Percentiles rank a stretch among this genome's conserved stretches.
phyloP scores from a whole-genome alignment of 176 grass and related monocot species.

The Oryza glumipatula region DNA sequence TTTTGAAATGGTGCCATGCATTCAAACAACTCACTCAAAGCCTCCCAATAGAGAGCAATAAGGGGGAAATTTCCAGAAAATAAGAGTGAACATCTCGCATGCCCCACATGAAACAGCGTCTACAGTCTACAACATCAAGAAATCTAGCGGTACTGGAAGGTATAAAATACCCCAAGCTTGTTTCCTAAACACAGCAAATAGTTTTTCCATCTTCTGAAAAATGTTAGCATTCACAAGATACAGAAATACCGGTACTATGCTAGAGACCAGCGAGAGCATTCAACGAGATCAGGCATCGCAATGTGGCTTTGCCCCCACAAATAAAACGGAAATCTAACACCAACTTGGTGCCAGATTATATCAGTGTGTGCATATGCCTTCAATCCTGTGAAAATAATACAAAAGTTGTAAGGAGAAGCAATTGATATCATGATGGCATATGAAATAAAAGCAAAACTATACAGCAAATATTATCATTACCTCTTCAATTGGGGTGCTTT shows the following conservation, averaged over 20 bases:
- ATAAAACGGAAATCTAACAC: slow-evolving; percentile 21
- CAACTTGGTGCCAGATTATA: not conserved
- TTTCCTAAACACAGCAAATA: not conserved
- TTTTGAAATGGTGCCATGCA: too few species aligned
- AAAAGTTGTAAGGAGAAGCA: not conserved
- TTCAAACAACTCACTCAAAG: not conserved
- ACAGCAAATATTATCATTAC: slow-evolving; percentile 25
- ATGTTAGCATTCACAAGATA: slow-evolving; percentile 43
- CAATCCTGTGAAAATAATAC: slow-evolving; percentile 39
- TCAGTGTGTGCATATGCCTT: not conserved
- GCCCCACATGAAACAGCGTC: not conserved
- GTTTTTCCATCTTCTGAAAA: slow-evolving; percentile 29
- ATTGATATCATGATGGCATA: not conserved
- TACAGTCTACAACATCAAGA: slow-evolving; percentile 33
- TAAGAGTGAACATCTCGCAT: not conserved
- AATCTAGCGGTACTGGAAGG: not conserved
- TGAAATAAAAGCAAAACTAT: not conserved
- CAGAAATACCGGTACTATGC: slow-evolving; percentile 18
- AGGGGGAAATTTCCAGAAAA: not conserved
- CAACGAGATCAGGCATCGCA: not conserved
- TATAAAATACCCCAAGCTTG: not conserved
- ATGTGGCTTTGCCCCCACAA: not conserved
- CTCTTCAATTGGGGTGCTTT: slow-evolving; percentile 60
- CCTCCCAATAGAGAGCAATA: too few species aligned
- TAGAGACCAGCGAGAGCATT: not conserved